Evolutionary conservation across 1,139 yeast species (phyloP), one percentile per base, ranked within the genome.

Genomic region (Pichia sp.): DNA sequence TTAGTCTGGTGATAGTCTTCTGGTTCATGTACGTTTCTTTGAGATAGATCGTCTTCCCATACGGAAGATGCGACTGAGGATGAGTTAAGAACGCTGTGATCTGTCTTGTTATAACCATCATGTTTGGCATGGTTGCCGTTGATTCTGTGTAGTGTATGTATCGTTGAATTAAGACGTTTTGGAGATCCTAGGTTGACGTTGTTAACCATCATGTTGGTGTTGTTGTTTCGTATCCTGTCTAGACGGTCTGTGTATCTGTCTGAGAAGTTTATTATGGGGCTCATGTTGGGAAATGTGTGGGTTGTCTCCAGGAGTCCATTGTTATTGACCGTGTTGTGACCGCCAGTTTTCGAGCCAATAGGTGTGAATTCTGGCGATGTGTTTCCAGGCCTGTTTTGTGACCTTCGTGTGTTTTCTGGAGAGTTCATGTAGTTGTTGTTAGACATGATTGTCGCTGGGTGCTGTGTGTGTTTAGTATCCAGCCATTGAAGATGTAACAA

Each of bases 281-380:
- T 45, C 32, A 42, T 4, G 12, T 47, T 47, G 28, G 51, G 31
- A n/a, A 42, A 24, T 20, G 51, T 34, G 18, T 39, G 46, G 4
- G 33, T 32, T 32, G 18, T 32, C n/a, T 30, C 33, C 6, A 12
- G 12, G 10, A 6, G 14, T 30, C 33, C 33, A 12, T 11, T n/a
- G 14, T 22, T 28, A 12, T 24, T 31, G 10, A 19, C 39, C 24
- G 37, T 45, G 14, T 28, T 19, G 10, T 38, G 24, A 4, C 40
- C 40, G 12, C 44, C 45, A 4, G 48, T 40, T 15, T 38, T 45
- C 3, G 53, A 50, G 3, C 56, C 56, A n/a, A 53, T 49, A 2
- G 56, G 56, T 2, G 56, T 53, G 15, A 53, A 53, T 24, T 51
- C 56, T 7, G 43, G 44, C 9, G 40, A 32, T 7, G 47, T 34